These are phyloP conservation scores for Reticulascus tulasneorum DNA, from an alignment of 2,329 filamentous ascomycete species.

Conservation along the genomic window DNA sequence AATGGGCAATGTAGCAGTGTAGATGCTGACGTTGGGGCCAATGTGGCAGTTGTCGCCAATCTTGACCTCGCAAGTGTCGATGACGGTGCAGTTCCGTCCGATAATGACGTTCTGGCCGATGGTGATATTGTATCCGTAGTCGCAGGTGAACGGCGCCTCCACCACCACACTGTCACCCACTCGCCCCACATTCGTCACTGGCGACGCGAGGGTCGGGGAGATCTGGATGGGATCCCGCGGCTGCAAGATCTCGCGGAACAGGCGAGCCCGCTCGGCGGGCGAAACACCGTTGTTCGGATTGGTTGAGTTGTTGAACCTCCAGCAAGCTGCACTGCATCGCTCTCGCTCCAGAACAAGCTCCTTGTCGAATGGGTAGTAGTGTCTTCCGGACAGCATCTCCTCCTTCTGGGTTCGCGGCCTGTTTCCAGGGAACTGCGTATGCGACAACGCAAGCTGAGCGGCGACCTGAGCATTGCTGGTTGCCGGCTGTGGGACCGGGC, in stretches of 20 bases:
- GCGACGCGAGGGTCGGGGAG: constrained; percentile 50
- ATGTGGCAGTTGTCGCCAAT: constrained; percentile 77
- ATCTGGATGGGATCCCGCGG: constrained; percentile 54
- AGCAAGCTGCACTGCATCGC: constrained; percentile 75
- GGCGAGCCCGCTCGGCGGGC: constrained; percentile 60
- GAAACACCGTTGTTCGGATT: constrained; percentile 72
- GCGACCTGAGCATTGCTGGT: constrained; percentile 47
- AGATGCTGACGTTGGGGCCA: constrained; percentile 82
- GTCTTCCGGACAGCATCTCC: constrained; percentile 78
- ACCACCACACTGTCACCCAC: constrained; percentile 75
- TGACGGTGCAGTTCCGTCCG: constrained; percentile 76
- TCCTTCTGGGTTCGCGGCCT: constrained; percentile 68
- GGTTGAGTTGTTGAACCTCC: constrained; percentile 80
- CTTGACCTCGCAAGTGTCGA: constrained; percentile 78
- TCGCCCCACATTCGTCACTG: constrained; percentile 52
- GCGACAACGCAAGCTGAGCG: constrained; percentile 57
- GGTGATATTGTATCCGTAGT: constrained; percentile 92
- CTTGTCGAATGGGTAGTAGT: constrained; percentile 75
- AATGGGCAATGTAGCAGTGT: constrained; percentile 68
- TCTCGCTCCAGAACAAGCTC: constrained; percentile 81
- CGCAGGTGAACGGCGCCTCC: constrained; percentile 85
- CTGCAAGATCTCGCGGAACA: constrained; percentile 70
- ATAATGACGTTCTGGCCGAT: constrained; percentile 84
- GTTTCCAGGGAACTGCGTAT: constrained; percentile 42
- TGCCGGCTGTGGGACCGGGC: constrained; percentile 34